A percentile compares a stretch with the other conserved stretches of the same genome.
These are phyloP conservation scores for Nematocida minor DNA, from an alignment of 371 early-diverging fungal species.

Conservation along the genomic window DNA sequence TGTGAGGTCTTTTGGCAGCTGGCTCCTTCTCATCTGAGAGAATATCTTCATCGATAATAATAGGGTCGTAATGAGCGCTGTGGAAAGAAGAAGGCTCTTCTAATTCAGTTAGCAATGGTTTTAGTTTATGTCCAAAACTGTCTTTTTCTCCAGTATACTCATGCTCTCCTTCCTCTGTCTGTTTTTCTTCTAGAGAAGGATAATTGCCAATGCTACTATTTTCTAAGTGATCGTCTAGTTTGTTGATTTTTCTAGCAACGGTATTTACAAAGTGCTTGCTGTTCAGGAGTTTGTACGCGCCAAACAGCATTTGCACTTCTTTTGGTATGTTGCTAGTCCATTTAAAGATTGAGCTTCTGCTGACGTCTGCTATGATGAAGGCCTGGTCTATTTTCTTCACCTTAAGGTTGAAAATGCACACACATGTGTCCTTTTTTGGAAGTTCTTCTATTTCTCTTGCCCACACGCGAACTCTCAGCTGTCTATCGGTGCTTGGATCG, in stretches of 20 bases:
- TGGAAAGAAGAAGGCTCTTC: background rate
- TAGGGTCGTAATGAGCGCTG: background rate
- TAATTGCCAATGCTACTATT: background rate
- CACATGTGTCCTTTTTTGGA: background rate
- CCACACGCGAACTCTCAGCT: conserved; percentile 6
- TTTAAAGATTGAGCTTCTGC: background rate
- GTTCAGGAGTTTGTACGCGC: background rate
- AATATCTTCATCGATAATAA: background rate
- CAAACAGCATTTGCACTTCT: background rate
- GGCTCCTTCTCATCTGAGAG: background rate
- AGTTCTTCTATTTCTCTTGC: background rate
- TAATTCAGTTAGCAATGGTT: background rate
- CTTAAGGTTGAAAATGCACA: background rate
- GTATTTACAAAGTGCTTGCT: background rate
- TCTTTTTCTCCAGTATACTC: no score
- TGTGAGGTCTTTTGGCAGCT: background rate
- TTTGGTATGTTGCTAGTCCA: background rate
- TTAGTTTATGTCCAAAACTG: no score
- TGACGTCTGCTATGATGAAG: background rate
- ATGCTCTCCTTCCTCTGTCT: background rate
- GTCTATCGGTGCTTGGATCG: background rate
- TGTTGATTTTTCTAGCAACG: background rate
- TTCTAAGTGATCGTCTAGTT: background rate
- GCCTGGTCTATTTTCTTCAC: background rate
- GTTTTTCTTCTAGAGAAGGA: background rate